Evolutionary conservation across 495 filamentous ascomycete genomes (phyloP).

Genomic region (Neurospora sp.): DNA sequence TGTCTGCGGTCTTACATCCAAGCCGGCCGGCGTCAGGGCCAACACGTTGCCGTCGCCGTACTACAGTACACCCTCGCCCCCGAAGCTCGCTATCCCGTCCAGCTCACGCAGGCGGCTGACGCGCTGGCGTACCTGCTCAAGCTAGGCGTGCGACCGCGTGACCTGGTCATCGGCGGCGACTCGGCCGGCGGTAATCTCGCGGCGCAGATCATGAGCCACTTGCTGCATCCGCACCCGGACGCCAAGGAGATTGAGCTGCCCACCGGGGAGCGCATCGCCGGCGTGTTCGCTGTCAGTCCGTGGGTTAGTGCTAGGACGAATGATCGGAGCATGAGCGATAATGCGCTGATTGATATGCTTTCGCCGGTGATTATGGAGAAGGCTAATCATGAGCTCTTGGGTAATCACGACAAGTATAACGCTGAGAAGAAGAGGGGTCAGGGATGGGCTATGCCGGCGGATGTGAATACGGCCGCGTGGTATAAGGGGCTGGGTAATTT

Average conservation of each 20-base stretch:
- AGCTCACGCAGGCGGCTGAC: conserved; percentile 19
- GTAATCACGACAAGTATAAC: neutral
- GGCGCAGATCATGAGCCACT: conserved; percentile 16
- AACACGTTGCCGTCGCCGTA: conserved; percentile 20
- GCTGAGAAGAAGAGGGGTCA: conserved; percentile 5
- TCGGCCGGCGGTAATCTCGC: conserved; percentile 24
- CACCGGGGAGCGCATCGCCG: conserved; percentile 8
- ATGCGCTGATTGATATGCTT: conserved; percentile 22
- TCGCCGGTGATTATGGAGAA: neutral
- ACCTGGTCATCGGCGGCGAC: conserved; percentile 23
- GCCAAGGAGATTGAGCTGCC: conserved; percentile 1
- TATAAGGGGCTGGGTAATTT: conserved; percentile 11
- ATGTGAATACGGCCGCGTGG: conserved; percentile 15
- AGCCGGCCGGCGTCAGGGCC: neutral
- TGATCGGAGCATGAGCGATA: conserved; percentile 4
- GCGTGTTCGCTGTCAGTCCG: conserved; percentile 21
- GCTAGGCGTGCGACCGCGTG: conserved; percentile 10
- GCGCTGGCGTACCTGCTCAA: conserved; percentile 14
- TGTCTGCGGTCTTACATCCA: conserved; percentile 17
- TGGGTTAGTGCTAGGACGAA: conserved; percentile 9
- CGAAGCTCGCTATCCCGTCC: conserved; percentile 14
- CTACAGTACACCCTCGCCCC: conserved; percentile 24
- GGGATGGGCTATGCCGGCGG: conserved; percentile 16
- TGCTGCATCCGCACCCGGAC: conserved; percentile 18
- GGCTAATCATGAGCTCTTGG: neutral